phyloP scores from a whole-genome alignment of 2,329 filamentous ascomycete genomes.

The Alternaria panax region DNA sequence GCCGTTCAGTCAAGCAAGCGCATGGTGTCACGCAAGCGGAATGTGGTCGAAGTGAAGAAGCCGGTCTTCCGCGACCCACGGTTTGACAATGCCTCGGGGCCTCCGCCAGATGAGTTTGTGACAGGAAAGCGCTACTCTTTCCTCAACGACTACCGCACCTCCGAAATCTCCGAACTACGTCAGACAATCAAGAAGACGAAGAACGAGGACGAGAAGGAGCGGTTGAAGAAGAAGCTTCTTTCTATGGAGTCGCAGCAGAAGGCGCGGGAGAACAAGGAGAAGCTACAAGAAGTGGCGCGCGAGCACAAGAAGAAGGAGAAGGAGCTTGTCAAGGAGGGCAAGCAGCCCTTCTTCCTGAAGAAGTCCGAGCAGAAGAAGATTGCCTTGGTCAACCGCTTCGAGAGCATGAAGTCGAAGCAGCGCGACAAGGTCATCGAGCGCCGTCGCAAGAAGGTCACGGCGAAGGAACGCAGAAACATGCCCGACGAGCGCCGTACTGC shows the following conservation, averaged over 20 bases:
- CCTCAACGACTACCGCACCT: conserved; percentile 81
- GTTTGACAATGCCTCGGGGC: conserved; percentile 74
- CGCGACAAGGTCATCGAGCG: conserved; percentile 85
- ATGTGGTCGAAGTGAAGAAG: conserved; percentile 71
- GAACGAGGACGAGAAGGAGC: conserved; percentile 69
- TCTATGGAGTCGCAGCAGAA: conserved; percentile 82
- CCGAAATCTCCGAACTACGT: conserved; percentile 81
- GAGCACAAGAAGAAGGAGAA: conserved; percentile 85
- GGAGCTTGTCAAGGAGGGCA: conserved; percentile 83
- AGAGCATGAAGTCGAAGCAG: conserved; percentile 83
- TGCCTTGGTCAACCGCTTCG: conserved; percentile 79
- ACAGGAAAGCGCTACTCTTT: conserved; percentile 82
- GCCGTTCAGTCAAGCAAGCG: conserved; percentile 81
- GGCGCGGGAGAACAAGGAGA: conserved; percentile 72
- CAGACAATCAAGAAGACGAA: conserved; percentile 72
- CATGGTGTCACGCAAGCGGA: conserved; percentile 81
- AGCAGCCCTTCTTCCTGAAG: conserved; percentile 94
- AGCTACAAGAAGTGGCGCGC: conserved; percentile 71
- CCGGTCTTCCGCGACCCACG: conserved; percentile 77
- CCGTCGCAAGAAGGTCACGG: conserved; percentile 85
- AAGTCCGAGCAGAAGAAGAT: conserved; percentile 88
- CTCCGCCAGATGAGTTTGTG: conserved; percentile 63
- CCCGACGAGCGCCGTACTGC: conserved; percentile 50
- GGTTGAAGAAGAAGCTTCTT: conserved; percentile 74
- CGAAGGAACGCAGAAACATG: conserved; percentile 78